Conservation (phyloP, 2,329 filamentous ascomycete genomes). For the Ophiosphaerella korrae region DNA sequence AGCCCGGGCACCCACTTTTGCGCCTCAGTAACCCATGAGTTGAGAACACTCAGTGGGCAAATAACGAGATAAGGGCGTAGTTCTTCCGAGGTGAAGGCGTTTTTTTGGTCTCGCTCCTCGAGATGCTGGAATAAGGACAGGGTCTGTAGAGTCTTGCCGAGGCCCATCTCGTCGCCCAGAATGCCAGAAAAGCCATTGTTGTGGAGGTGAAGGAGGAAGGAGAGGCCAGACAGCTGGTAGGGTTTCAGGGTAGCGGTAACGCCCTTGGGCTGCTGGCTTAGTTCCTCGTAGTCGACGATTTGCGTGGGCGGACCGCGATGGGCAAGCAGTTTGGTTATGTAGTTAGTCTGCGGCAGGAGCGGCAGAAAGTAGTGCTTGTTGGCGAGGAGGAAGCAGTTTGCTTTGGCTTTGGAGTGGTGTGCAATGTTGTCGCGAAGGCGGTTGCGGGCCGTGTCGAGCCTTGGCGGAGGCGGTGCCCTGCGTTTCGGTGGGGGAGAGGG, state of each 20-base stretch:
- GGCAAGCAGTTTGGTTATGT: constrained; percentile 48
- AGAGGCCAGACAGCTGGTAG: constrained; percentile 95
- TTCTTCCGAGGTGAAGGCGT: constrained; percentile 57
- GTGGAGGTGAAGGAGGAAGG: constrained; percentile 98
- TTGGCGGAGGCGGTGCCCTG: constrained; percentile 20
- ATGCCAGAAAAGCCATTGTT: constrained; percentile 99
- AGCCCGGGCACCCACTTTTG: constrained; percentile 96
- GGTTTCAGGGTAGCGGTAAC: constrained; percentile 74
- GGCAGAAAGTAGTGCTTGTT: constrained; percentile 55
- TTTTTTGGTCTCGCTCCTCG: constrained; percentile 80
- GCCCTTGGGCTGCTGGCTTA: constrained; percentile 51
- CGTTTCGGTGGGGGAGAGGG: constrained; percentile 12
- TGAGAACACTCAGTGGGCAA: constrained; percentile 92
- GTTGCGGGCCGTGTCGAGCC: constrained; percentile 47
- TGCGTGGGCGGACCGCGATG: constrained; percentile 20
- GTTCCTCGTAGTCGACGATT: constrained; percentile 48
- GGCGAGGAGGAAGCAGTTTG: constrained; percentile 53
- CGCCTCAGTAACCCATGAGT: constrained; percentile 97
- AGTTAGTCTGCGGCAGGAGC: constrained; percentile 51
- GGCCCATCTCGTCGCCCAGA: constrained; percentile 97
- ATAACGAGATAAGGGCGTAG: constrained; percentile 93
- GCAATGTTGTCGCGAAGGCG: constrained; percentile 51
- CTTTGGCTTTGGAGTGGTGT: constrained; percentile 49
- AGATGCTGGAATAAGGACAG: constrained; percentile 96
- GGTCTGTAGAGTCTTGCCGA: constrained; percentile 98